phyloP scores from a whole-genome alignment of 2,329 filamentous ascomycete species.

The Cladophialophora chaetospira region DNA sequence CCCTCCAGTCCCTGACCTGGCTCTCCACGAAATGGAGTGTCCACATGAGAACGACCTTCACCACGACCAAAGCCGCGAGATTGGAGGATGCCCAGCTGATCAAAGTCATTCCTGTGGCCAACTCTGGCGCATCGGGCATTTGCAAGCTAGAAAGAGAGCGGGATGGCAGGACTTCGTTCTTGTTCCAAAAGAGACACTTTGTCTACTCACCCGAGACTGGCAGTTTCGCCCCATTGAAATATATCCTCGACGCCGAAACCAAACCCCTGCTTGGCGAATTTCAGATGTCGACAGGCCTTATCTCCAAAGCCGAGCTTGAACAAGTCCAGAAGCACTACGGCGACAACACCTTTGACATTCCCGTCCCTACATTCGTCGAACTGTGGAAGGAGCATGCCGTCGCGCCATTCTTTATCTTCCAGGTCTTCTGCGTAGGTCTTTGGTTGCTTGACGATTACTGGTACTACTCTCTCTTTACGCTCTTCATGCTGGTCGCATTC shows the following conservation, averaged over 20 bases:
- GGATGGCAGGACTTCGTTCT: constrained; percentile 76
- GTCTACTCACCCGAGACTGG: constrained; percentile 73
- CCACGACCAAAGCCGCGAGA: constrained; percentile 67
- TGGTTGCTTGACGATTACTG: constrained; percentile 99
- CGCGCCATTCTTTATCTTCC: constrained; percentile 98
- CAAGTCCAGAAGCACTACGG: constrained; percentile 91
- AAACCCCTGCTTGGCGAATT: constrained; percentile 77
- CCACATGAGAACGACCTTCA: constrained; percentile 79
- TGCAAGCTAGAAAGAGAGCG: constrained; percentile 77
- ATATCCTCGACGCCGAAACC: constrained; percentile 80
- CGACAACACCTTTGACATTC: constrained; percentile 94
- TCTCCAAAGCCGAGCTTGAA: constrained; percentile 72
- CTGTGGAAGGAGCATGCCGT: constrained; percentile 98
- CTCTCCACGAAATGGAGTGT: constrained; percentile 98
- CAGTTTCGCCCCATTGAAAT: constrained; percentile 79
- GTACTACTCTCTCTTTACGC: constrained; percentile 99
- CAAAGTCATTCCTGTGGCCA: constrained; percentile 87
- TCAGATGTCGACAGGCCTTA: constrained; percentile 76
- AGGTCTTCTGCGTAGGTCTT: constrained; percentile 95
- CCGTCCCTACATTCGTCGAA: constrained; percentile 91
- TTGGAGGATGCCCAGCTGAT: constrained; percentile 79
- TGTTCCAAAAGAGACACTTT: constrained; percentile 98
- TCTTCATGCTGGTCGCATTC: constrained; percentile 97
- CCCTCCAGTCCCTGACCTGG: constrained; percentile 85
- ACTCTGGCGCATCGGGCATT: constrained; percentile 87